These are phyloP conservation scores for Ustilago curta DNA, from an alignment of 1,284 basidiomycete genomes.

Conservation along the genomic window DNA sequence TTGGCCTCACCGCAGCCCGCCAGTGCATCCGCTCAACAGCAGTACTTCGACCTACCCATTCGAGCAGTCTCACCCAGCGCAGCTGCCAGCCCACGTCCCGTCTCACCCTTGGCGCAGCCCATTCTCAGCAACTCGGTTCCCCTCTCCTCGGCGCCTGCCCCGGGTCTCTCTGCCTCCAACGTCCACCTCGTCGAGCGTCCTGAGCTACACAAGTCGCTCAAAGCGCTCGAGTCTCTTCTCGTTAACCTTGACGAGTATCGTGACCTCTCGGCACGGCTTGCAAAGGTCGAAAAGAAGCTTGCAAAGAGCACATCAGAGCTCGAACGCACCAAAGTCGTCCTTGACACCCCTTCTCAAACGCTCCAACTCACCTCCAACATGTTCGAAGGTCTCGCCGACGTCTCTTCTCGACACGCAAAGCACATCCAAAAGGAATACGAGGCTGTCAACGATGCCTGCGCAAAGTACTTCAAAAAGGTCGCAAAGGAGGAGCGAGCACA, in stretches of 20 bases:
- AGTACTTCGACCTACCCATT: slow-evolving; percentile 41
- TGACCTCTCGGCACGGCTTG: slow-evolving; percentile 55
- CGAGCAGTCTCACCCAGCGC: slow-evolving; percentile 14
- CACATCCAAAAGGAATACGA: slow-evolving; percentile 66
- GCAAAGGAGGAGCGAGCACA: slow-evolving; percentile 67
- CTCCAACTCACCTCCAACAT: slow-evolving; percentile 53
- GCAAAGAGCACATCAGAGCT: slow-evolving; percentile 58
- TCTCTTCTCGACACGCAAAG: slow-evolving; percentile 60
- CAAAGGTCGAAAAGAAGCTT: slow-evolving; percentile 66
- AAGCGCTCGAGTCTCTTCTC: slow-evolving; percentile 61
- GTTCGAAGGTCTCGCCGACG: slow-evolving; percentile 61
- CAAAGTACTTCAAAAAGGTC: slow-evolving; percentile 66
- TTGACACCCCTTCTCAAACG: slow-evolving; percentile 57
- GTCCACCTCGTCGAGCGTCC: slow-evolving; percentile 52
- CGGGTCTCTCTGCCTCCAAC: background rate
- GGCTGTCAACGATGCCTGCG: slow-evolving; percentile 63
- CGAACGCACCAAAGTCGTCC: slow-evolving; percentile 57
- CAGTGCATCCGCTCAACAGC: slow-evolving; percentile 36
- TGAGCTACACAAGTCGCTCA: slow-evolving; percentile 66
- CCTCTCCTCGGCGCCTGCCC: slow-evolving; percentile 8
- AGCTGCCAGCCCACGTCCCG: slow-evolving; percentile 9
- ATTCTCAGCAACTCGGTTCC: slow-evolving; percentile 7
- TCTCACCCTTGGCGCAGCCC: slow-evolving; percentile 21
- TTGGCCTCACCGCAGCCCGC: slow-evolving; percentile 29
- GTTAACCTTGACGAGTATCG: slow-evolving; percentile 67